Base-by-base conservation (phyloP, 108 stramenopile genomes). In the Discostella stelligeroides region DNA sequence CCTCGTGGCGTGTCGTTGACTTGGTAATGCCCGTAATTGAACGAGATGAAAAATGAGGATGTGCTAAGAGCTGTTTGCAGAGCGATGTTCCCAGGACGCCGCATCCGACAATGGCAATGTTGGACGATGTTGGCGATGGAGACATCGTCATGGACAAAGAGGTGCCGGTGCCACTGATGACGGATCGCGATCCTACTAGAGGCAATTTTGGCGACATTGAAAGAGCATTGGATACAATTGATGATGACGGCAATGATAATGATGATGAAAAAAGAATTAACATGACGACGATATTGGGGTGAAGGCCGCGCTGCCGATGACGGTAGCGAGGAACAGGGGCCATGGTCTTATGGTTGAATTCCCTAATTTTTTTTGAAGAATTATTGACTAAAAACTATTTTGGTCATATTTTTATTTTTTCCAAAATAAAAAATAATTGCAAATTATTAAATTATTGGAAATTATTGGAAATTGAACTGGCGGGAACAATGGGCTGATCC, bases 21-120 rank as follows among this genome's bases (percentile, higher is more conserved):
- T 87, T 88, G 53, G 94, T 95, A 30, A 92, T 87, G 20, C 85
- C 94, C 41, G 81, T 85, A n/a, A 95, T 74, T 25, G 68, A 69
- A 30, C 76, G 62, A 28, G 65, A 66, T 13, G 58, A 67, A 63
- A 91, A 79, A 24, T 80, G 63, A 9, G 87, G 79, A 57, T 70
- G 63, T 17, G 54, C 60, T 21, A 91, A 67, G 12, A 95, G 63
- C 62, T 91, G 91, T 51, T 79, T 69, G 66, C 91, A 92, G 18
- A 95, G 81, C 45, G 85, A 88, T 11, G 94, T 90, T 46, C 94
- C 94, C 7, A 95, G 84, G 41, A 95, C 91, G 17, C 94, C 94
- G 49, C 85, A 82, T 41, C 94, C 94, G 41, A 95, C 70, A 10
- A 95, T 83, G n/a, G 91, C 91, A 7, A 79, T 23, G 57, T 71